These are phyloP conservation scores for Mytilinidion resinicola DNA, from an alignment of 495 filamentous ascomycete genomes.

Conservation along the genomic window DNA sequence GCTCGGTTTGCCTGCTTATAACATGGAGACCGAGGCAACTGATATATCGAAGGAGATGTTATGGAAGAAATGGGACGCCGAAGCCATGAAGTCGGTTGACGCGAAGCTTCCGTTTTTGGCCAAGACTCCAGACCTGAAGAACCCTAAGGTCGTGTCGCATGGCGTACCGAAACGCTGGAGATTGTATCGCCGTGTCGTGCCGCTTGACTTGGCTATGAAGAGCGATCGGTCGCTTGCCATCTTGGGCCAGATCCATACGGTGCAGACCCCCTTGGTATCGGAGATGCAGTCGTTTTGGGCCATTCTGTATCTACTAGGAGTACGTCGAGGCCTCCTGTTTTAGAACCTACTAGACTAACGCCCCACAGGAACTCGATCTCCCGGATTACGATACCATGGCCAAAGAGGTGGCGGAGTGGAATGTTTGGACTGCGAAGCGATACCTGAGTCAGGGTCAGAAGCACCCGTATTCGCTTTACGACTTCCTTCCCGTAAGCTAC, in stretches of 20 bases:
- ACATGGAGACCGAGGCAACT: slow-evolving; percentile 14
- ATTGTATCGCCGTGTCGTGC: background rate
- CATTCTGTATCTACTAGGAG: slow-evolving; percentile 26
- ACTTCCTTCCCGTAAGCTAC: slow-evolving; percentile 26
- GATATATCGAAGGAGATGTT: background rate
- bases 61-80: background rate
- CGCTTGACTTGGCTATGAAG: background rate
- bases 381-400: slow-evolving; percentile 31
- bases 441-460: slow-evolving; percentile 31
- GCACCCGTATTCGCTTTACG: slow-evolving; percentile 32
- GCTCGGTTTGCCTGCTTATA: slow-evolving; percentile 11
- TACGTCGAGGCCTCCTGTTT: too few relatives aligned
- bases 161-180: background rate
- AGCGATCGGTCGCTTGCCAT: slow-evolving; percentile 32
- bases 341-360: too few relatives aligned
- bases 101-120: background rate
- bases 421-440: slow-evolving; percentile 26
- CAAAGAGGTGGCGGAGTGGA: slow-evolving; percentile 29
- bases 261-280: slow-evolving; percentile 30
- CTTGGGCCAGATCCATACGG: slow-evolving; percentile 34
- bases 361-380: slow-evolving; percentile 26
- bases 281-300: slow-evolving; percentile 32
- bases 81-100: background rate
- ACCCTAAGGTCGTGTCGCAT: background rate
- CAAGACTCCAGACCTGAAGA: background rate